A percentile compares a stretch with the other conserved stretches of the same genome.
These are phyloP conservation scores for Cercospora beticola DNA, from an alignment of 2,329 filamentous ascomycete genomes.

Conservation along the genomic window DNA sequence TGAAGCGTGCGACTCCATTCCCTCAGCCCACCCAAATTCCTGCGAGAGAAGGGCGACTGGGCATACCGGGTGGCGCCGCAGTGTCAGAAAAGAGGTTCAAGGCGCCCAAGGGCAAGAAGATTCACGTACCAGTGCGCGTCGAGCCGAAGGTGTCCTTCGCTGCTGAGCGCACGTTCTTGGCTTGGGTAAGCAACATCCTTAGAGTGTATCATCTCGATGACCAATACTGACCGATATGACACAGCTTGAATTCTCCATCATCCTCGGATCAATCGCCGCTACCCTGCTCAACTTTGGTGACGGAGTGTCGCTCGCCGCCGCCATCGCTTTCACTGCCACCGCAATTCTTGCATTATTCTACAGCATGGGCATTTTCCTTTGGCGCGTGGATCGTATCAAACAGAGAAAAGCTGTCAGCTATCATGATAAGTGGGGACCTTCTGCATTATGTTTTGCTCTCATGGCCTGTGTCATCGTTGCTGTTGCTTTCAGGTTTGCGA, in stretches of 20 bases:
- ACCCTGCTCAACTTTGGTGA: slow-evolving; percentile 79
- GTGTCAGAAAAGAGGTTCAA: slow-evolving; percentile 56
- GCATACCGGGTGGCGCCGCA: slow-evolving; percentile 42
- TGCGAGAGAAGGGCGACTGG: slow-evolving; percentile 42
- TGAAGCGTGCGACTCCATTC: slow-evolving; percentile 39
- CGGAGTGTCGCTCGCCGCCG: slow-evolving; percentile 62
- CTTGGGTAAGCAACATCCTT: slow-evolving; percentile 64
- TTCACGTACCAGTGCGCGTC: slow-evolving; percentile 91
- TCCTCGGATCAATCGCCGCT: slow-evolving; percentile 83
- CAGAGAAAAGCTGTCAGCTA: slow-evolving; percentile 82
- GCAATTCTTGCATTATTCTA: slow-evolving; percentile 79
- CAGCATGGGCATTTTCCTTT: slow-evolving; percentile 79
- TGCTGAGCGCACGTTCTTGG: slow-evolving; percentile 90
- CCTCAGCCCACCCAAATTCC: slow-evolving; percentile 48
- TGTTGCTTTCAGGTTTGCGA: slow-evolving; percentile 72
- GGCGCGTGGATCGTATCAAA: slow-evolving; percentile 82
- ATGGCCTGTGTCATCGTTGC: slow-evolving; percentile 73
- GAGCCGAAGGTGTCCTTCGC: slow-evolving; percentile 98
- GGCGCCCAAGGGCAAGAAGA: slow-evolving; percentile 78
- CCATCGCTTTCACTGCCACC: slow-evolving; percentile 71
- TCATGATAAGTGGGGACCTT: slow-evolving; percentile 87
- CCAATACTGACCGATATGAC: background rate
- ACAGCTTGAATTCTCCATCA: slow-evolving; percentile 91
- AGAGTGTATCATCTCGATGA: background rate
- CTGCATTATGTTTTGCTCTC: slow-evolving; percentile 69